Conservation (phyloP, 306 rosid species). For the Rubus parviflorus region DNA sequence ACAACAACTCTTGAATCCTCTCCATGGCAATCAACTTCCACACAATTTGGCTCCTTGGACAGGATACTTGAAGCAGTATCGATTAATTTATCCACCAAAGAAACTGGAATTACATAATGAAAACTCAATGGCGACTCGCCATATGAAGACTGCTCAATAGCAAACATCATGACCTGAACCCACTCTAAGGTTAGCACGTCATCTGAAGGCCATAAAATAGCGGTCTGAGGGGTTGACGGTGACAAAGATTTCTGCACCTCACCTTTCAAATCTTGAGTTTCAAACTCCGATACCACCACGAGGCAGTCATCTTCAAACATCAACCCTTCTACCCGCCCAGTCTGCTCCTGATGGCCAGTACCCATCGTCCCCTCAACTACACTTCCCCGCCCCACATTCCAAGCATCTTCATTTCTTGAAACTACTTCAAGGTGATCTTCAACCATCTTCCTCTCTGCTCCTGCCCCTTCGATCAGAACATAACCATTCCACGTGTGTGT, state of each 20-base stretch:
- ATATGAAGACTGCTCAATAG: conserved; percentile 52
- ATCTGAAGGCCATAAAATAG: conserved; percentile 67
- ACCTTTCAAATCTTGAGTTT: conserved; percentile 43
- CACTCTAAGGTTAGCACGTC: conserved; percentile 65
- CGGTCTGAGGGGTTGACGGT: conserved; percentile 39
- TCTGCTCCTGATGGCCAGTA: conserved; percentile 25
- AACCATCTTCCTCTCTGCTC: conserved; percentile 23
- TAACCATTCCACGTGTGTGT: conserved; percentile 29
- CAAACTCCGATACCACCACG: conserved; percentile 37
- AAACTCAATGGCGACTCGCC: conserved; percentile 51
- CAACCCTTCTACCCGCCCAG: conserved; percentile 39
- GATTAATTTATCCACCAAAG: conserved; percentile 54
- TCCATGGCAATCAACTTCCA: conserved; percentile 62
- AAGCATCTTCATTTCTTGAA: conserved; percentile 13
- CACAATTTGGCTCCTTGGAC: conserved; percentile 69
- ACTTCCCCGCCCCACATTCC: conserved; percentile 13
- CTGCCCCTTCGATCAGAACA: conserved; percentile 30
- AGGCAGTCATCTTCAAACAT: conserved; percentile 41
- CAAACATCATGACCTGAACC: conserved; percentile 68
- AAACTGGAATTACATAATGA: conserved; percentile 45
- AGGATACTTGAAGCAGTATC: conserved; percentile 57
- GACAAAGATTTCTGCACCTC: conserved; percentile 40
- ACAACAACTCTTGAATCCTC: conserved; percentile 70
- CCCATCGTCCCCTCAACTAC: conserved; percentile 27
- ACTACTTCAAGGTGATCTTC: conserved; percentile 6